Percentiles rank a stretch among this genome's conserved stretches.
These are phyloP conservation scores for Stephania japonica DNA, from an alignment of 164 flowering plant genomes.

Conservation along the genomic window DNA sequence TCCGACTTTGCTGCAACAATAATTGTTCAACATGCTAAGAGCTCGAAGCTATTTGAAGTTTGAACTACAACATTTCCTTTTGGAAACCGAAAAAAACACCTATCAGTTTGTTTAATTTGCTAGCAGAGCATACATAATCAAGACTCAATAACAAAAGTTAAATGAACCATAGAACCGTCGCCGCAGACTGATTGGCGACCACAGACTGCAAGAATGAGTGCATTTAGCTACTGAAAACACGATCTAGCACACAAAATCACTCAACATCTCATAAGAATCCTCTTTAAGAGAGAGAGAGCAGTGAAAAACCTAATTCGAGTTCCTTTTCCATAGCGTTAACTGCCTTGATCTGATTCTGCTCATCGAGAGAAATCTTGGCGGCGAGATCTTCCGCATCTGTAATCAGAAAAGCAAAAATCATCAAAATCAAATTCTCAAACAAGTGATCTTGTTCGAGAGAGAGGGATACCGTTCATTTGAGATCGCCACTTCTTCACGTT, in stretches of 20 bases:
- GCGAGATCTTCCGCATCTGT: conserved; percentile 82
- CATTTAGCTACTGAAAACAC: no score
- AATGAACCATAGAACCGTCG: background rate
- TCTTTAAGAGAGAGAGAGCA: background rate
- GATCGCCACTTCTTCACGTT: conserved; percentile 70
- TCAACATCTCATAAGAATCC: background rate
- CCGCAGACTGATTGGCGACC: background rate
- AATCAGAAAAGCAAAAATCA: conserved; percentile 5
- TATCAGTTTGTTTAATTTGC: background rate
- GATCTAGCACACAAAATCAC: background rate
- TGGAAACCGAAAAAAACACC: background rate
- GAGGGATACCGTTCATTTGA: conserved; percentile 72
- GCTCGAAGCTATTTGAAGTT: background rate
- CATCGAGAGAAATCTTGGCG: conserved; percentile 59
- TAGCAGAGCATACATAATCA: background rate
- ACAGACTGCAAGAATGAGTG: background rate
- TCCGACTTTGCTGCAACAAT: conserved; percentile 45
- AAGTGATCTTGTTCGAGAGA: background rate
- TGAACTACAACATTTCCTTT: background rate
- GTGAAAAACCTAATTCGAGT: conserved; percentile 41
- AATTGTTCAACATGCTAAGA: background rate
- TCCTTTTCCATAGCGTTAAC: conserved; percentile 52
- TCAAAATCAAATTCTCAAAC: background rate
- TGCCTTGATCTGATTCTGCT: conserved; percentile 57
- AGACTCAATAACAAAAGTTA: background rate